Conservation (phyloP, 2,329 filamentous ascomycete genomes). For the Sporothrix sp. region DNA sequence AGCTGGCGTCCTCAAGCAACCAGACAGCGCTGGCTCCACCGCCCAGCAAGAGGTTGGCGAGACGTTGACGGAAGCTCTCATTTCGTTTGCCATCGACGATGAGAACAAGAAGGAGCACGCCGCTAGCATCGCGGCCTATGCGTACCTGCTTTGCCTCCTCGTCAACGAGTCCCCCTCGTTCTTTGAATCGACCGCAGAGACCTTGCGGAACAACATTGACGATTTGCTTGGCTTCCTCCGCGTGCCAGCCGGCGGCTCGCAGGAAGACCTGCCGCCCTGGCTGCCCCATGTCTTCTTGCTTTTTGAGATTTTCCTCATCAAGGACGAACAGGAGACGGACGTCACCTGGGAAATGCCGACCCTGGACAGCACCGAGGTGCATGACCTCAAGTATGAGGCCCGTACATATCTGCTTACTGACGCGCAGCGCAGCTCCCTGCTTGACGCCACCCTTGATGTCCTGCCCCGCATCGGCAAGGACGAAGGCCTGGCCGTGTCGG, state of each 20-base stretch:
- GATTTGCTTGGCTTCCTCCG: slow-evolving; percentile 73
- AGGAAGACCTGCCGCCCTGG: slow-evolving; percentile 81
- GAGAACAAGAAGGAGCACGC: slow-evolving; percentile 56
- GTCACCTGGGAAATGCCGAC: slow-evolving; percentile 58
- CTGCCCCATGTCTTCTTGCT: slow-evolving; percentile 84
- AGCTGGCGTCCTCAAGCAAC: slow-evolving; percentile 54
- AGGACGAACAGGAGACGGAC: slow-evolving; percentile 72
- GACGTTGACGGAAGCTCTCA: slow-evolving; percentile 74
- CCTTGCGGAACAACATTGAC: slow-evolving; percentile 65
- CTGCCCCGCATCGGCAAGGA: slow-evolving; percentile 83
- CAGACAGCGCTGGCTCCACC: slow-evolving; percentile 33
- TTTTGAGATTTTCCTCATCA: slow-evolving; percentile 78
- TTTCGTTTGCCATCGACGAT: slow-evolving; percentile 54
- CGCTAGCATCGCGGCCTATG: slow-evolving; percentile 69
- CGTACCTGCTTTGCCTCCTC: slow-evolving; percentile 80
- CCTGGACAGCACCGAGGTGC: slow-evolving; percentile 37
- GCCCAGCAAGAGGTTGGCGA: slow-evolving; percentile 64
- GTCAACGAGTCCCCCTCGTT: slow-evolving; percentile 70
- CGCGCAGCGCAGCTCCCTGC: slow-evolving; percentile 59
- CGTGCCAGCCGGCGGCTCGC: slow-evolving; percentile 52
- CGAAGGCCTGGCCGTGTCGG: slow-evolving; percentile 70
- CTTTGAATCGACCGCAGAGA: slow-evolving; percentile 64
- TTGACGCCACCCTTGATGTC: slow-evolving; percentile 71
- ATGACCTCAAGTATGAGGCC: slow-evolving; percentile 47
- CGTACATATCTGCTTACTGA: slow-evolving; percentile 52